These are phyloP conservation scores for Leucogyrophana mollusca DNA, from an alignment of 768 basidiomycete species.

Conservation along the genomic window DNA sequence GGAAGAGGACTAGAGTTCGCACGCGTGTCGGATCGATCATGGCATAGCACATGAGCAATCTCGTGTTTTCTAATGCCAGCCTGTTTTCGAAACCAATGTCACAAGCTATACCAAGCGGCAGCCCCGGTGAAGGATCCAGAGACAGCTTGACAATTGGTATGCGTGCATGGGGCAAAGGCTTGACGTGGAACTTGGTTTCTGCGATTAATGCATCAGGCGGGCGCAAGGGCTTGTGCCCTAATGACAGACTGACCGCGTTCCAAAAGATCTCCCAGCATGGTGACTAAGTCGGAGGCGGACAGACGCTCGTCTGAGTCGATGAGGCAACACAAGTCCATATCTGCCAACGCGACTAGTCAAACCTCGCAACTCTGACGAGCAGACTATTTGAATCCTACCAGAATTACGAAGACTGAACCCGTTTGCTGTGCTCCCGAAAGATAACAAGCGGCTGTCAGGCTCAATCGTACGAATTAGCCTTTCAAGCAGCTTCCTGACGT, in stretches of 20 bases:
- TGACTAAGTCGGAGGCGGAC: conserved; percentile 87
- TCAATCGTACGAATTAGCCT: conserved; percentile 94
- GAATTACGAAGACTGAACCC: conserved; percentile 97
- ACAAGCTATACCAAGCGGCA: conserved; percentile 89
- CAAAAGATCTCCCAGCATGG: conserved; percentile 88
- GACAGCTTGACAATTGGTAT: conserved; percentile 99
- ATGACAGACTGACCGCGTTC: conserved; percentile 71
- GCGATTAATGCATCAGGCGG: conserved; percentile 13
- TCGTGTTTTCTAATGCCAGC: conserved; percentile 94
- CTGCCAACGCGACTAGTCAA: conserved; percentile 44
- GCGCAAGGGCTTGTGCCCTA: conserved; percentile 1
- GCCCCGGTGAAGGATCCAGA: conserved; percentile 78
- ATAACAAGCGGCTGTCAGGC: conserved; percentile 84
- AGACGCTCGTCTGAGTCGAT: conserved; percentile 83
- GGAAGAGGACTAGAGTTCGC: conserved; percentile 91
- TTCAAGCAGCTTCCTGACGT: conserved; percentile 92
- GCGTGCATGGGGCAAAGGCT: conserved; percentile 92
- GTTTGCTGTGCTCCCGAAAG: conserved; percentile 96
- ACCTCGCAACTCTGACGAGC: conserved; percentile 4
- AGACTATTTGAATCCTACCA: conserved; percentile 45
- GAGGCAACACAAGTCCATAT: conserved; percentile 98
- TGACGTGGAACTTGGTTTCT: conserved; percentile 97
- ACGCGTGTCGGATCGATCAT: conserved; percentile 95
- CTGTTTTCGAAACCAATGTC: conserved; percentile 99
- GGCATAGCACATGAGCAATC: conserved; percentile 94